A percentile compares a stretch with the other conserved stretches of the same genome.
Conservation (phyloP, 192 early-diverging fungal genomes). For the Umbelopsis sp. region DNA sequence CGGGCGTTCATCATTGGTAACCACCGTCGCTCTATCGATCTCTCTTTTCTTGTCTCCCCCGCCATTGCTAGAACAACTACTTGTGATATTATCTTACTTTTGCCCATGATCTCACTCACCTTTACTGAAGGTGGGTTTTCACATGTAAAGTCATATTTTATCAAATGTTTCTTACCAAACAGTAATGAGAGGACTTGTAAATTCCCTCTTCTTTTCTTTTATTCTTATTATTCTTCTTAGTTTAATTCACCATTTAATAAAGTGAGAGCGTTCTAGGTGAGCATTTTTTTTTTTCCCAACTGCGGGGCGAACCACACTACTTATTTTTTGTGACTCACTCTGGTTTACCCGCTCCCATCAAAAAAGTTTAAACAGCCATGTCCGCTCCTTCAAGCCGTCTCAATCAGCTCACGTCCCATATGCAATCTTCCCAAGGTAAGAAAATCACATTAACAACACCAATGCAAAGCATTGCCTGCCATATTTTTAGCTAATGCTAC, state of each 20-base stretch:
- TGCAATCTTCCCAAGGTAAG: slow-evolving; percentile 14
- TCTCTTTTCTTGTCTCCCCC: background rate
- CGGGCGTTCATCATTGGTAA: background rate
- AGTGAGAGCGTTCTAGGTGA: background rate
- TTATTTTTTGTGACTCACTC: slow-evolving; percentile 13
- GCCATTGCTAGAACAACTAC: background rate
- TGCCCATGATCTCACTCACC: background rate
- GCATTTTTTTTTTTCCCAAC: background rate
- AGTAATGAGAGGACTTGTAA: background rate
- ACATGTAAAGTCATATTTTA: background rate
- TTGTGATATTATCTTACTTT: no score
- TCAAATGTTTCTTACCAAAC: slow-evolving; percentile 3
- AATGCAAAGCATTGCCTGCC: background rate
- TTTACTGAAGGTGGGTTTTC: background rate
- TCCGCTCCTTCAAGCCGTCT: slow-evolving; percentile 12
- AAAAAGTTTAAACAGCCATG: slow-evolving; percentile 5
- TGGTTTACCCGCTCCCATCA: background rate
- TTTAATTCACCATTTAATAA: background rate
- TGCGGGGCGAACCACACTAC: no score
- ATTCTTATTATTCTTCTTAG: background rate
- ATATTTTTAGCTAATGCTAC: background rate
- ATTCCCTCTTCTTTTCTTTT: background rate
- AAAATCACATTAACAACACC: background rate
- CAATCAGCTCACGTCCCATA: slow-evolving; percentile 11
- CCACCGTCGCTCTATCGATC: background rate